These are phyloP conservation scores for Rhynchospora breviuscula DNA, from an alignment of 176 grass and related monocot genomes.

Conservation along the genomic window DNA sequence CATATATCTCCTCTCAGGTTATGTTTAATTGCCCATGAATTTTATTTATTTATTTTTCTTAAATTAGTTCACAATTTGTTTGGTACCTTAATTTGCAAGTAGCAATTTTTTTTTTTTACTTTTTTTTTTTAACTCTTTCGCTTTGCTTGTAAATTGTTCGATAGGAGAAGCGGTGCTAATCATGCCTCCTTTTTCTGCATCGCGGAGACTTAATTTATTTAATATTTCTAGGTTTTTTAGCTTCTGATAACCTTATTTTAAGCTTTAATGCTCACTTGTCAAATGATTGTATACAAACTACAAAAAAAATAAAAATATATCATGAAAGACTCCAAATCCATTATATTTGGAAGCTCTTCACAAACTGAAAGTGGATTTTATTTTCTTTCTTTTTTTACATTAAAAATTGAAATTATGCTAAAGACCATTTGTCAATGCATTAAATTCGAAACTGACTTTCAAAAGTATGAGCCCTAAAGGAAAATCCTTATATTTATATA, in stretches of 20 bases:
- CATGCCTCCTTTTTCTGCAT: too few species aligned
- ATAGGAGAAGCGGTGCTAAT: too few species aligned
- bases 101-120: too few species aligned
- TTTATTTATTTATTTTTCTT: neutral
- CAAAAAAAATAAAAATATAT: neutral
- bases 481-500: neutral
- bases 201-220: too few species aligned
- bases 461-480: neutral
- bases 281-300: neutral
- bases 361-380: neutral
- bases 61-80: neutral
- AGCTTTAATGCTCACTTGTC: neutral
- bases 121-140: too few species aligned
- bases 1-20: neutral
- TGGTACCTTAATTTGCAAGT: too few species aligned
- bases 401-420: neutral
- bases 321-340: neutral
- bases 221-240: too few species aligned
- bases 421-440: neutral
- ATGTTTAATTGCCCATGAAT: neutral
- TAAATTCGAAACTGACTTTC: neutral
- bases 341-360: neutral
- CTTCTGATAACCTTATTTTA: too few species aligned
- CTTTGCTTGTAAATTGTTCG: too few species aligned
- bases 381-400: neutral